Evolutionary conservation across 2,329 filamentous ascomycete genomes (phyloP).

Genomic region (Aspergillus fumigatus): DNA sequence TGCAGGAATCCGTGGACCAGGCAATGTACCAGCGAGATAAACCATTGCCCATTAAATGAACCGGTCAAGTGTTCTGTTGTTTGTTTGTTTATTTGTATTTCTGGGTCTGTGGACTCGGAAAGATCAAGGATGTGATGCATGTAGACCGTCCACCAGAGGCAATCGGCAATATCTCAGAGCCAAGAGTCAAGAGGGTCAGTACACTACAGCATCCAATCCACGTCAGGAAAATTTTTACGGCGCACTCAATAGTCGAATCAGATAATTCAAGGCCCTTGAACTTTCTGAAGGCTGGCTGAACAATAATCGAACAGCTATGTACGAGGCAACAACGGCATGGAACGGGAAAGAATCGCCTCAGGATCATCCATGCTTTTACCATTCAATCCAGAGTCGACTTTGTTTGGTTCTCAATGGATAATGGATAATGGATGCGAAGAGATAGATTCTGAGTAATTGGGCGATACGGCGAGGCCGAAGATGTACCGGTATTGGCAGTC

Average conservation of each 20-base stretch:
- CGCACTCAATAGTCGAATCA: neutral
- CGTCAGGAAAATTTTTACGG: neutral
- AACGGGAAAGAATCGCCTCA: neutral
- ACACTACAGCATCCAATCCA: neutral
- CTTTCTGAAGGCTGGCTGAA: neutral
- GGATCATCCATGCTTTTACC: neutral
- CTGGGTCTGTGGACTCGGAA: neutral
- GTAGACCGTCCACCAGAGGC: neutral
- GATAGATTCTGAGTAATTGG: neutral
- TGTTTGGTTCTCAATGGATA: neutral
- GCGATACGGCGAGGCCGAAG: neutral
- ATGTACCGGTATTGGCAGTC: neutral
- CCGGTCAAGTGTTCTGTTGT: neutral
- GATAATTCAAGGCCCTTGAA: neutral
- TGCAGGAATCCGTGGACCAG: neutral
- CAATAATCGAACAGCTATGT: neutral
- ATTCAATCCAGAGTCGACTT: neutral
- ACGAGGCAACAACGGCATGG: neutral
- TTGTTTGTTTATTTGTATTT: neutral
- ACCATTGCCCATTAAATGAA: neutral
- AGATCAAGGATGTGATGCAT: neutral
- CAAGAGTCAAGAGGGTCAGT: neutral
- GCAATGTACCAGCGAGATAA: neutral
- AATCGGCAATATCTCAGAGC: neutral
- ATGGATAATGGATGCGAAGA: neutral